Evolutionary conservation across 2,329 filamentous ascomycete species (phyloP), one percentile per base, ranked within the genome.

Genomic region (Hymenoscyphus albidus): DNA sequence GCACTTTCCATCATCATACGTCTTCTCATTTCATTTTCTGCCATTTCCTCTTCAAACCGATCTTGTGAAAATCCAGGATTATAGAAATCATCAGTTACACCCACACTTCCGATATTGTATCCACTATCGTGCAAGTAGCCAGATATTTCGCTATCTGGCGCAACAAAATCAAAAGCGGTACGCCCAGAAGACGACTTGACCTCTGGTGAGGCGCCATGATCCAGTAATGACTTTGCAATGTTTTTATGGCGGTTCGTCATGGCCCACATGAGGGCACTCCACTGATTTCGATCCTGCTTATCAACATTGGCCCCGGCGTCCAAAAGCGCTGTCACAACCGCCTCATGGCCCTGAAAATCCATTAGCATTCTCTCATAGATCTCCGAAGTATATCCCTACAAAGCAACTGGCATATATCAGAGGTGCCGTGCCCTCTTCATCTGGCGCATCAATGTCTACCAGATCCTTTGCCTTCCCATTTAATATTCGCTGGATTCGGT

Each of bases 1-100:
- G 95, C 94, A 74, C 95, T 99, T 76, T 99, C 95, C 86, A 96
- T 95, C 94, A 98, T 97, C 93, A 99, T 97, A 39, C 95, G 87
- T 68, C 94, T 86, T 75, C 94, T 92, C 85, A 97, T 87, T 77
- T 98, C 95, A 71, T 92, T 97, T 77, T 99, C 95, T 2, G 93
- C 93, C 84, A 98, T 89, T 76, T 99, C 95, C 75, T 98, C 94
- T 77, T 99, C 95, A 68, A 99, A 98, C 22, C 89, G 87, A 75
- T 97, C 93, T 75, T 98, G 92, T 0, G 90, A 92, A 74, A 98
- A 91, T 0, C 95, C 95, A 1, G 91, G 88, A 70, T 90, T 93
- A 75, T 99, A 99, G 74, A 97, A 99, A 77, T 99, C 95, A 72
- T 96, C 92, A 6, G 84, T 84, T 6, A 92, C 86, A 1, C 91